Percentiles rank a stretch among this genome's conserved stretches.
Evolutionary conservation across 1,284 basidiomycete genomes (phyloP).

Genomic region (Earliella scabrosa): DNA sequence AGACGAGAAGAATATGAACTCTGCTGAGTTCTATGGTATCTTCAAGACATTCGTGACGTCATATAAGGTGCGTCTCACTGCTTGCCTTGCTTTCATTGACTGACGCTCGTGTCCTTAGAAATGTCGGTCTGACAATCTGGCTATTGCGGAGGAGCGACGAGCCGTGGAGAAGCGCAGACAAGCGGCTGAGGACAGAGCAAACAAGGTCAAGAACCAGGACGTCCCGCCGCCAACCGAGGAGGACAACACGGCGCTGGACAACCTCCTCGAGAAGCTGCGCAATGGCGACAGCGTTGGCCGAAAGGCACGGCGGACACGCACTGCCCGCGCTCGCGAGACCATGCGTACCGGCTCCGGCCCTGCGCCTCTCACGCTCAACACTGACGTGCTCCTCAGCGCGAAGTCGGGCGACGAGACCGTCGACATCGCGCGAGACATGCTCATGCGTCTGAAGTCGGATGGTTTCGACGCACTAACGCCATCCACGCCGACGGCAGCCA

Average conservation of each 20-base stretch:
- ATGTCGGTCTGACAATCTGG: slow-evolving; percentile 82
- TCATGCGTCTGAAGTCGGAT: slow-evolving; percentile 71
- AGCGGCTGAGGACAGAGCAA: slow-evolving; percentile 65
- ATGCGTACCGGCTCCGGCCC: slow-evolving; percentile 38
- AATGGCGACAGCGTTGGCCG: slow-evolving; percentile 68
- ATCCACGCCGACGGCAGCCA: slow-evolving; percentile 28
- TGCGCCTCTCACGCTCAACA: slow-evolving; percentile 47
- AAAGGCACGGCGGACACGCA: slow-evolving; percentile 58
- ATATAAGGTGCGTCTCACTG: slow-evolving; percentile 66
- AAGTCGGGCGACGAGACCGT: slow-evolving; percentile 50
- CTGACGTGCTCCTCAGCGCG: slow-evolving; percentile 35
- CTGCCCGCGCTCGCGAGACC: too few relatives aligned
- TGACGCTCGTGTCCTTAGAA: slow-evolving; percentile 53
- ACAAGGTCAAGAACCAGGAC: slow-evolving; percentile 55
- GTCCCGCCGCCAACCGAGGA: slow-evolving; percentile 45
- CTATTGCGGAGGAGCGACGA: slow-evolving; percentile 65
- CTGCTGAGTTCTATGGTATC: slow-evolving; percentile 90
- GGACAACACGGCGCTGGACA: slow-evolving; percentile 71
- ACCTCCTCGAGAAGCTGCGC: slow-evolving; percentile 72
- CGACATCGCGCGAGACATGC: slow-evolving; percentile 72
- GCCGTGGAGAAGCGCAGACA: slow-evolving; percentile 69
- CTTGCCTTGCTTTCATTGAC: slow-evolving; percentile 5
- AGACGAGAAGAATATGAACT: slow-evolving; percentile 82
- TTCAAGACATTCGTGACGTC: slow-evolving; percentile 96
- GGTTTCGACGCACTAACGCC: slow-evolving; percentile 33